Conservation (phyloP, 441 rosid species). For the Metrosideros polymorpha region DNA sequence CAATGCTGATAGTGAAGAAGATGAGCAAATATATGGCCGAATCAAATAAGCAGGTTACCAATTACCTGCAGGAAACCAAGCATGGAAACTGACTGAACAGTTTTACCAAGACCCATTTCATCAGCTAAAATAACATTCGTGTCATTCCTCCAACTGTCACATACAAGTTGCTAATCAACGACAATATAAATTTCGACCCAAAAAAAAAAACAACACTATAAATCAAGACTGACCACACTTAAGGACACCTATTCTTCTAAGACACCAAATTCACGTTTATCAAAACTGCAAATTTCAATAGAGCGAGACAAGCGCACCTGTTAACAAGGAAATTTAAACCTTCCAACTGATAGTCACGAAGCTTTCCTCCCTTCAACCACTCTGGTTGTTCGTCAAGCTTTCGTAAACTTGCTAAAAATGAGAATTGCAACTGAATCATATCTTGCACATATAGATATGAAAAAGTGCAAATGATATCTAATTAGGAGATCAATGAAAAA, state of each 20-base stretch:
- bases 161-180: background rate
- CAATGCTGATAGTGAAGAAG: background rate
- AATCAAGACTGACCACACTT: background rate
- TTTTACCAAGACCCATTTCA: conserved; percentile 99
- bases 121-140: conserved; percentile 99
- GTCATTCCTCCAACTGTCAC: conserved; percentile 79
- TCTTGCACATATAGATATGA: background rate
- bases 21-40: background rate
- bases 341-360: conserved; percentile 98
- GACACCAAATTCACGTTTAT: background rate
- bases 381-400: conserved; percentile 99
- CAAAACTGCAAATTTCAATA: background rate
- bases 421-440: conserved; percentile 5
- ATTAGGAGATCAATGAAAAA: background rate
- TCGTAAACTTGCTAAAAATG: conserved; percentile 66
- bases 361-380: conserved; percentile 96
- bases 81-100: conserved; percentile 99
- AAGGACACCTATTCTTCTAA: conserved; percentile 1
- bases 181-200: too few species aligned
- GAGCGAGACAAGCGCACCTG: conserved; percentile 47
- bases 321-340: conserved; percentile 98
- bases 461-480: background rate
- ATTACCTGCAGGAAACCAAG: conserved; percentile 97
- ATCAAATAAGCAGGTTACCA: background rate
- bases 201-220: background rate